A percentile compares a stretch with the other conserved stretches of the same genome.
Evolutionary conservation across 2,329 filamentous ascomycete species (phyloP).

Genomic region (Aspergillus nomiae): DNA sequence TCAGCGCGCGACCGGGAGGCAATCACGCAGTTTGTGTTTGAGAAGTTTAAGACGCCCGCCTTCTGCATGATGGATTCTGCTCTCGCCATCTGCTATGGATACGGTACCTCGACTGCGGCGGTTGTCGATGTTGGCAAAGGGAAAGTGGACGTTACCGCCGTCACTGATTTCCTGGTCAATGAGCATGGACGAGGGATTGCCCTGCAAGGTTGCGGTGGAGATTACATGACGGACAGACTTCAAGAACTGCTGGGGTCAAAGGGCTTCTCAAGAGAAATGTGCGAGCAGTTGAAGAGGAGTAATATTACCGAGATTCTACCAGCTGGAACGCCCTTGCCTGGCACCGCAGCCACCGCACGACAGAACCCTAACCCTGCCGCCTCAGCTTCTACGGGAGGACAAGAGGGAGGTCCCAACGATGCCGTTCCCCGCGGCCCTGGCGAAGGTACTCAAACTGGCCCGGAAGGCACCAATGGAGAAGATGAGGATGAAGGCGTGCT

Average conservation of each 20-base stretch:
- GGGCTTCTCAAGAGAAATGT: constrained; percentile 63
- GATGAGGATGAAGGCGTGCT: constrained; percentile 65
- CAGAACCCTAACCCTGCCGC: constrained; percentile 56
- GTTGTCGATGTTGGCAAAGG: constrained; percentile 89
- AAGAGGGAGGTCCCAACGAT: constrained; percentile 41
- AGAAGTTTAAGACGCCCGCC: constrained; percentile 92
- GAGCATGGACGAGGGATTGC: constrained; percentile 65
- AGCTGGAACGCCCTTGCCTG: constrained; percentile 55
- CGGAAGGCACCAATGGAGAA: constrained; percentile 51
- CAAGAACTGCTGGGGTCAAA: constrained; percentile 63
- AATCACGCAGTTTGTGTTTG: constrained; percentile 92
- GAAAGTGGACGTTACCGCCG: constrained; percentile 90
- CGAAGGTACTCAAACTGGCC: constrained; percentile 56
- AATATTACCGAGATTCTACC: constrained; percentile 64
- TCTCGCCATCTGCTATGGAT: constrained; percentile 77
- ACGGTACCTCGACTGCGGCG: constrained; percentile 78
- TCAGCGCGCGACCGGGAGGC: constrained; percentile 82
- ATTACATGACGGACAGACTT: constrained; percentile 78
- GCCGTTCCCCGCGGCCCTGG: constrained; percentile 56
- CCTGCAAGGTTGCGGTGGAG: constrained; percentile 73
- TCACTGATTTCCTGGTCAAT: constrained; percentile 79
- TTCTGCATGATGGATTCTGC: constrained; percentile 90
- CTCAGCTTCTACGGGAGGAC: constrained; percentile 57
- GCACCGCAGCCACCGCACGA: constrained; percentile 44
- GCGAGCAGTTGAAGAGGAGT: constrained; percentile 66